Percentiles rank a stretch among this genome's conserved stretches.
phyloP scores from a whole-genome alignment of 352 stramenopile genomes.

The Phytophthora quininea region DNA sequence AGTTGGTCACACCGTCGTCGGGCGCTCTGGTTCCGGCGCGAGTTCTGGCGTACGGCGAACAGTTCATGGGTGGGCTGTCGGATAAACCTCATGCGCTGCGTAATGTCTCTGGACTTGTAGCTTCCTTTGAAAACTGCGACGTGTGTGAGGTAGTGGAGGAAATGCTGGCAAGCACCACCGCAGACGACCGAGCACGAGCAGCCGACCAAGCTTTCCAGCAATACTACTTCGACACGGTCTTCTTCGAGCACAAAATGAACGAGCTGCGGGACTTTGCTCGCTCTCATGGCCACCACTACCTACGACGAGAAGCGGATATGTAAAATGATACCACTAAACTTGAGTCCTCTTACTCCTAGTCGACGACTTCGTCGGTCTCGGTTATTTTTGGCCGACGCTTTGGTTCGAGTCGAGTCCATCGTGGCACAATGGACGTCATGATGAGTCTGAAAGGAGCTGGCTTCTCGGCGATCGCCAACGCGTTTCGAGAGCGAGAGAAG shows the following conservation, averaged over 20 bases:
- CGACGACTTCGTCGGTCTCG: background rate
- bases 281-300: slow-evolving; percentile 23
- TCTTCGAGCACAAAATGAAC: slow-evolving; percentile 63
- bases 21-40: slow-evolving; percentile 44
- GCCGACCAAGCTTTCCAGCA: slow-evolving; percentile 28
- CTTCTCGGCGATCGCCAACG: slow-evolving; percentile 80
- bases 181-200: slow-evolving; percentile 14
- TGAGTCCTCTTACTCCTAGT: too few relatives aligned
- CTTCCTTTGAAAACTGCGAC: slow-evolving; percentile 32
- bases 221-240: slow-evolving; percentile 68
- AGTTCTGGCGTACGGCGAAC: slow-evolving; percentile 25
- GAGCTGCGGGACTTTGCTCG: slow-evolving; percentile 42
- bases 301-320: background rate
- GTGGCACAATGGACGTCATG: slow-evolving; percentile 75
- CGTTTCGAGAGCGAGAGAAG: slow-evolving; percentile 73
- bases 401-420: background rate
- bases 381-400: slow-evolving; percentile 8
- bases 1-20: slow-evolving; percentile 47
- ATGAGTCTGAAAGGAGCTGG: slow-evolving; percentile 79
- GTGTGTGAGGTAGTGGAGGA: slow-evolving; percentile 47
- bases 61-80: slow-evolving; percentile 48
- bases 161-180: slow-evolving; percentile 32
- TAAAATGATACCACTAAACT: background rate
- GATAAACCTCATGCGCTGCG: slow-evolving; percentile 34
- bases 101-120: slow-evolving; percentile 50